These are phyloP conservation scores for Chlorophyllum brunneum DNA, from an alignment of 768 basidiomycete genomes.

Conservation along the genomic window DNA sequence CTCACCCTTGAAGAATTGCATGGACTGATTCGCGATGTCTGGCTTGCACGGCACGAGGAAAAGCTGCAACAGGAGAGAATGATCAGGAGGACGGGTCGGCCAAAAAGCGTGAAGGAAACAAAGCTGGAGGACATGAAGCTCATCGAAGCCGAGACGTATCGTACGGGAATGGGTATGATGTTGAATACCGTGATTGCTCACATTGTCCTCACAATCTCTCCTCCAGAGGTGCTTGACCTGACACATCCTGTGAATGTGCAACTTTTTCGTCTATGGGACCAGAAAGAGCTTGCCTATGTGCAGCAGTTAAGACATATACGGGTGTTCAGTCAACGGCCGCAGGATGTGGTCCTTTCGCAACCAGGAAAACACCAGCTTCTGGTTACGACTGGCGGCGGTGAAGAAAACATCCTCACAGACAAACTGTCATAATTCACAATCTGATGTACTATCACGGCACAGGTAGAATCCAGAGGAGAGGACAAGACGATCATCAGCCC, in stretches of 20 bases:
- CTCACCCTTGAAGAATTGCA: constrained; percentile 68
- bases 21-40: constrained; percentile 55
- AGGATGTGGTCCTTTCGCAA: constrained; percentile 46
- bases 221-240: constrained; percentile 72
- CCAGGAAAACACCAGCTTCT: constrained; percentile 52
- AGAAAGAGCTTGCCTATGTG: constrained; percentile 66
- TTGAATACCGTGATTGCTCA: not conserved
- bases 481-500: not conserved
- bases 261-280: constrained; percentile 77
- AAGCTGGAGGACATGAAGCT: constrained; percentile 70
- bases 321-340: constrained; percentile 56
- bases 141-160: constrained; percentile 67
- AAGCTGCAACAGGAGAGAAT: constrained; percentile 60
- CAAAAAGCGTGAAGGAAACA: constrained; percentile 64
- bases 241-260: constrained; percentile 68
- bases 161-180: constrained; percentile 73
- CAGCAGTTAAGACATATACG: constrained; percentile 73
- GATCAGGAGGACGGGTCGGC: constrained; percentile 66
- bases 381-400: constrained; percentile 19
- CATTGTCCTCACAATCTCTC: constrained; percentile 6
- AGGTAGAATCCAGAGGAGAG: not conserved
- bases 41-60: constrained; percentile 69
- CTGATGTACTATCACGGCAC: too few relatives aligned
- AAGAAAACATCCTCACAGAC: constrained; percentile 10
- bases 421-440: too few relatives aligned